phyloP scores from a whole-genome alignment of 306 rosid genomes.

The Arachis hypogaea region DNA sequence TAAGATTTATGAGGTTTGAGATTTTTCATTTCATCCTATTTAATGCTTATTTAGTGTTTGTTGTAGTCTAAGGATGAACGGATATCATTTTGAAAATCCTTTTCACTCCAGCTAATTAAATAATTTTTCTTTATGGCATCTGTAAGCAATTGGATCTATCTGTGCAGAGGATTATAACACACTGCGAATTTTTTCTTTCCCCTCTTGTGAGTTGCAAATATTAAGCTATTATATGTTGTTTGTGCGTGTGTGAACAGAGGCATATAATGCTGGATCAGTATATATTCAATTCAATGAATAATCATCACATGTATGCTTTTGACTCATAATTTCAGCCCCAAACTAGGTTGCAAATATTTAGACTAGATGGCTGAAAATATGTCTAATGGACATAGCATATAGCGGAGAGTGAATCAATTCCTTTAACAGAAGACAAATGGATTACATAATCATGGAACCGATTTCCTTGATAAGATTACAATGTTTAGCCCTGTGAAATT shows the following conservation, averaged over 20 bases:
- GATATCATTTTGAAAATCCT: constrained; percentile 16
- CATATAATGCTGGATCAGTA: constrained; percentile 23
- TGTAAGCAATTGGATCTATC: constrained; percentile 1
- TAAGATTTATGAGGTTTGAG: constrained; percentile 24
- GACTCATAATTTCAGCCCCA: constrained; percentile 3
- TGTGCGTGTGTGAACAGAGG: background rate
- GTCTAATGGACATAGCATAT: background rate
- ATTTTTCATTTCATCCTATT: constrained; percentile 25
- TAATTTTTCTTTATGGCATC: background rate
- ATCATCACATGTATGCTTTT: background rate
- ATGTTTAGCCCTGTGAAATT: constrained; percentile 15
- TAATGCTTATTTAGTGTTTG: constrained; percentile 13
- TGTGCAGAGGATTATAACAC: constrained; percentile 11
- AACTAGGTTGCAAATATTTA: constrained; percentile 10
- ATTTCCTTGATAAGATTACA: constrained; percentile 12
- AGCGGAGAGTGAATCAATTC: background rate
- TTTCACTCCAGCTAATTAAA: constrained; percentile 7
- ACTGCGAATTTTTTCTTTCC: constrained; percentile 4
- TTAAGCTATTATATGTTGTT: background rate
- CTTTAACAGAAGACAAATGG: constrained; percentile 1
- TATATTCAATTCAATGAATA: constrained; percentile 8
- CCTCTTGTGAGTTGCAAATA: constrained; percentile 6
- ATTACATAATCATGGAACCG: background rate
- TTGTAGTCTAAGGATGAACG: constrained; percentile 9
- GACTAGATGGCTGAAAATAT: background rate